Evolutionary conservation across 345 rosid genomes (phyloP).

Genomic region (Theobroma cacao): DNA sequence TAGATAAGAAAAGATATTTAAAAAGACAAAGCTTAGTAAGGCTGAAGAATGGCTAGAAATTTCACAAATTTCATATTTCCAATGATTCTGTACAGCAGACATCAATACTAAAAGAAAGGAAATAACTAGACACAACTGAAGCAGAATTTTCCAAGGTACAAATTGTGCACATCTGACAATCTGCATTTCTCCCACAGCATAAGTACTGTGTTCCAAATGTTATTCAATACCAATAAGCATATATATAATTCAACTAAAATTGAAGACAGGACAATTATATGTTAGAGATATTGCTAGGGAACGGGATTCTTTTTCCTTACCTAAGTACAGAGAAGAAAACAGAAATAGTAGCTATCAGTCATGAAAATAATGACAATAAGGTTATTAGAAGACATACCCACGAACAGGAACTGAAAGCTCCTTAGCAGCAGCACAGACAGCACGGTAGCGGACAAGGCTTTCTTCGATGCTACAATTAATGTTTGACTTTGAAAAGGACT

Average conservation of each 20-base stretch:
- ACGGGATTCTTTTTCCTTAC: background rate
- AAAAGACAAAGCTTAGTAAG: background rate
- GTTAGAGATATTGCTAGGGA: background rate
- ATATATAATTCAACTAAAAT: conserved; percentile 1
- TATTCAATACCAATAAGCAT: background rate
- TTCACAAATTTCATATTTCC: background rate
- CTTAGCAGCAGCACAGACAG: conserved; percentile 56
- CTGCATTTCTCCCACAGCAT: conserved; percentile 1
- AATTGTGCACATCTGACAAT: background rate
- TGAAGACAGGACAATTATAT: background rate
- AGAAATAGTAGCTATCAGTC: background rate
- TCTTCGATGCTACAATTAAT: conserved; percentile 75
- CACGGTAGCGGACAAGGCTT: conserved; percentile 65
- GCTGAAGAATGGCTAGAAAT: background rate
- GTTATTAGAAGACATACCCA: conserved; percentile 42
- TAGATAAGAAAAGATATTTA: background rate
- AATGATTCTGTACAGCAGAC: background rate
- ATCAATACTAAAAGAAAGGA: background rate
- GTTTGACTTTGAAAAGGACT: conserved; percentile 73
- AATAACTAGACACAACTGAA: background rate
- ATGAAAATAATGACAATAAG: background rate
- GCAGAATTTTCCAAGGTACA: background rate
- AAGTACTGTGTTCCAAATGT: background rate
- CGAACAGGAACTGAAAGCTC: conserved; percentile 61
- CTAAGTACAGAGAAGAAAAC: conserved; percentile 4